Evolutionary conservation across 345 rosid genomes (phyloP).

Genomic region (Zanthoxylum bungeanum): DNA sequence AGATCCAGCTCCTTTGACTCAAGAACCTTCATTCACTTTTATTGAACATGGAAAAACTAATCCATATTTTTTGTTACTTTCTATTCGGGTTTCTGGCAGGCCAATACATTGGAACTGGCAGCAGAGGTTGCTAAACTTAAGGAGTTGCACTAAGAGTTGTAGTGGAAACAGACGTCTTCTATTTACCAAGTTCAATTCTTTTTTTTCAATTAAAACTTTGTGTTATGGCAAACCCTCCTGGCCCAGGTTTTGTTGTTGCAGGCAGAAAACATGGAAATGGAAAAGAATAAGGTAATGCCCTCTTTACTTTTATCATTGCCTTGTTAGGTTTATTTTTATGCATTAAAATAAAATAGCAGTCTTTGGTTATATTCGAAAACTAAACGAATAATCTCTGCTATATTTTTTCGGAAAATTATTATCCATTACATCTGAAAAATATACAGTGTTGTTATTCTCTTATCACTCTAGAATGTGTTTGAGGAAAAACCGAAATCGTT

Average conservation of each 20-base stretch:
- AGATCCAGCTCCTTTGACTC: too few species aligned
- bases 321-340: too few species aligned
- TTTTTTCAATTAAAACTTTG: background rate
- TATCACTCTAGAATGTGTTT: too few species aligned
- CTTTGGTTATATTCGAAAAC: background rate
- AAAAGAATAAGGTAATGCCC: slow-evolving; percentile 54
- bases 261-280: slow-evolving; percentile 51
- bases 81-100: slow-evolving; percentile 45
- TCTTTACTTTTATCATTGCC: too few species aligned
- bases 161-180: slow-evolving; percentile 61
- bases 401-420: too few species aligned
- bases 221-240: slow-evolving; percentile 6
- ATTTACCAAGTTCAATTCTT: slow-evolving; percentile 20
- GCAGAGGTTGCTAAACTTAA: slow-evolving; percentile 84
- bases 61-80: background rate
- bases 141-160: slow-evolving; percentile 68
- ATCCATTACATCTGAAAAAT: too few species aligned
- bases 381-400: too few species aligned
- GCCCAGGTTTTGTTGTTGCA: slow-evolving; percentile 36
- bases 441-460: too few species aligned
- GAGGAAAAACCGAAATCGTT: too few species aligned
- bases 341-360: background rate
- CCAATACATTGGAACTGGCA: slow-evolving; percentile 90
- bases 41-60: background rate
- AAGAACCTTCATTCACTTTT: too few species aligned